Evolutionary conservation across 495 filamentous ascomycete species (phyloP).

Genomic region (Aspergillus sclerotiicarbonarius): DNA sequence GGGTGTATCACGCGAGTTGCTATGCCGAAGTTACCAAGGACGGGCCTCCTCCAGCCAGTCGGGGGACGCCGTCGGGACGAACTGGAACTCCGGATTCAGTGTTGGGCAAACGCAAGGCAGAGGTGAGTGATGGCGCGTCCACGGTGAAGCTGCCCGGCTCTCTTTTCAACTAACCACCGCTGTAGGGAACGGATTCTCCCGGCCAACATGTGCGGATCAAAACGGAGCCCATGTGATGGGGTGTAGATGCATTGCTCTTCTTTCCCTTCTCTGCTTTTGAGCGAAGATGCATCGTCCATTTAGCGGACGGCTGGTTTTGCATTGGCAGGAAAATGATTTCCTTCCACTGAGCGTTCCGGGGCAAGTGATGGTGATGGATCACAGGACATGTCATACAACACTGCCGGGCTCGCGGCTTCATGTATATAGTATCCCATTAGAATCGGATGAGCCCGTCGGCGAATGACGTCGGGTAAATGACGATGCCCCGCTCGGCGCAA

Average conservation of each 20-base stretch:
- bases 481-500: conserved; percentile 34
- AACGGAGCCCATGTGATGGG: conserved; percentile 33
- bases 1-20: conserved; percentile 88
- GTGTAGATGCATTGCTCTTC: not conserved
- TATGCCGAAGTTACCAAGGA: conserved; percentile 79
- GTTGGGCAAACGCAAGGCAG: conserved; percentile 74
- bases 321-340: not conserved
- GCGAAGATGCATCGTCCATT: conserved; percentile 12
- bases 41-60: conserved; percentile 35
- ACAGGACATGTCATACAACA: not conserved
- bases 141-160: not conserved
- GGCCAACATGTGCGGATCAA: conserved; percentile 42
- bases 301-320: not conserved
- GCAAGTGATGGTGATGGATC: not conserved
- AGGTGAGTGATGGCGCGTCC: conserved; percentile 50
- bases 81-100: conserved; percentile 63
- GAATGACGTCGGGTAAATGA: conserved; percentile 10
- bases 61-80: conserved; percentile 39
- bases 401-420: not conserved
- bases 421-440: conserved; percentile 1
- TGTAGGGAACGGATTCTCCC: conserved; percentile 36
- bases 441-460: not conserved
- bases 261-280: conserved; percentile 8
- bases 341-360: not conserved
- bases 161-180: conserved; percentile 14